Evolutionary conservation across 306 rosid species (phyloP).

Genomic region (Corylus americana): DNA sequence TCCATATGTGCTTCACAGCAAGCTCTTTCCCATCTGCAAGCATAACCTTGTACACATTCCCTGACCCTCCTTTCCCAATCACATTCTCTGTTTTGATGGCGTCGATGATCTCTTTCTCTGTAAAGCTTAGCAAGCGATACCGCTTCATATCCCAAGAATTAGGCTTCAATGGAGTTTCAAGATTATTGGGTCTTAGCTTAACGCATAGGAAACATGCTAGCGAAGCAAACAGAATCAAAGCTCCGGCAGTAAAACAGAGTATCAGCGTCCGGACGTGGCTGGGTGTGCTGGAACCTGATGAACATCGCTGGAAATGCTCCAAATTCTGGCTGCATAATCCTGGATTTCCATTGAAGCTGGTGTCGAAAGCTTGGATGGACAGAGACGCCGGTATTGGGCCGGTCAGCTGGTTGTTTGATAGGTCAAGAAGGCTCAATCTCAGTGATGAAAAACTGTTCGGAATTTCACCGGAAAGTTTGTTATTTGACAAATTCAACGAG

Average conservation of each 20-base stretch:
- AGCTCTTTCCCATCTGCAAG: slow-evolving; percentile 57
- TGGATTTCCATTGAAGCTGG: slow-evolving; percentile 71
- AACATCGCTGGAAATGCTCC: slow-evolving; percentile 45
- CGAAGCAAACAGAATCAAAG: slow-evolving; percentile 41
- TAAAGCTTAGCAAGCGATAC: slow-evolving; percentile 61
- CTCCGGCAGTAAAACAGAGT: slow-evolving; percentile 49
- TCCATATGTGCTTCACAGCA: slow-evolving; percentile 86
- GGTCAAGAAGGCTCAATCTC: slow-evolving; percentile 75
- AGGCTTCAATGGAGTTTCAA: slow-evolving; percentile 40
- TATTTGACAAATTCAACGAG: slow-evolving; percentile 73
- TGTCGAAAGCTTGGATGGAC: slow-evolving; percentile 55
- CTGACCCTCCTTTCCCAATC: slow-evolving; percentile 92
- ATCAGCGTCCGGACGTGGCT: slow-evolving; percentile 32
- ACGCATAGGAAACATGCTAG: slow-evolving; percentile 38
- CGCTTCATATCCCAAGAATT: slow-evolving; percentile 73
- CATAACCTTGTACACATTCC: slow-evolving; percentile 69
- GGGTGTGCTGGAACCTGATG: slow-evolving; percentile 34
- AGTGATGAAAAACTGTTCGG: slow-evolving; percentile 56
- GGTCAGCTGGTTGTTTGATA: slow-evolving; percentile 58
- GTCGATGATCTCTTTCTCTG: slow-evolving; percentile 63
- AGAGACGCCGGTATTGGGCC: slow-evolving; percentile 71
- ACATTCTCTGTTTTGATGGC: slow-evolving; percentile 60
- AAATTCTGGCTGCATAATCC: slow-evolving; percentile 65
- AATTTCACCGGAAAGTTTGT: slow-evolving; percentile 65
- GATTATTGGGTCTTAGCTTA: slow-evolving; percentile 46